Evolutionary conservation across 805 yeast species (phyloP).

Genomic region (Saccharomycopsis guyanensis): DNA sequence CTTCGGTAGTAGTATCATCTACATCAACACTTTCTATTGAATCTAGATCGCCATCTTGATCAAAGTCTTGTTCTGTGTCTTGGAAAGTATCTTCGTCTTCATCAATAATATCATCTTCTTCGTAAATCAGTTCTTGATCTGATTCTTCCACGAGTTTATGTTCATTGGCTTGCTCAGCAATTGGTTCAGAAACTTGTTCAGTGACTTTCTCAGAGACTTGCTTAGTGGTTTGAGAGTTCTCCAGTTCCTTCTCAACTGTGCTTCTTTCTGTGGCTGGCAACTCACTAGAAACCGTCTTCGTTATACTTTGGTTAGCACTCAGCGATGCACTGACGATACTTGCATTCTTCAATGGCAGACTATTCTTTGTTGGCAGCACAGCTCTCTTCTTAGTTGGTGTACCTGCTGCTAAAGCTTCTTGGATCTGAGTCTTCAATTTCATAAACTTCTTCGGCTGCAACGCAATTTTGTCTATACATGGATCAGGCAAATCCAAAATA

Average conservation of each 20-base stretch:
- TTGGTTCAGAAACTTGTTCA: too few relatives aligned
- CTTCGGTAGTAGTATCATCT: too few relatives aligned
- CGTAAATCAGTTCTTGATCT: not conserved
- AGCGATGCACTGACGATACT: not conserved
- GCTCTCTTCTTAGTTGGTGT: not conserved
- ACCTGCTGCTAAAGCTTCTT: constrained; percentile 1
- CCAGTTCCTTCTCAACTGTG: too few relatives aligned
- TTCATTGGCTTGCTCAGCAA: too few relatives aligned
- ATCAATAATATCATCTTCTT: too few relatives aligned
- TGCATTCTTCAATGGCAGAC: not conserved
- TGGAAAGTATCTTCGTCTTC: too few relatives aligned
- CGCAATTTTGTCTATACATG: constrained; percentile 47
- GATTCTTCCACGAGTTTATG: not conserved
- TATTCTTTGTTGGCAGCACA: not conserved
- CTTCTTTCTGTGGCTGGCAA: too few relatives aligned
- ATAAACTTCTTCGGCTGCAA: constrained; percentile 39
- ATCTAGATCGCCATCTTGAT: too few relatives aligned
- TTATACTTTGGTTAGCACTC: not conserved
- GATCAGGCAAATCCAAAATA: constrained; percentile 40
- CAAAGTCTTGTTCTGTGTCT: too few relatives aligned
- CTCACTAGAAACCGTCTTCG: not conserved
- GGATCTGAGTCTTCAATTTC: constrained; percentile 25
- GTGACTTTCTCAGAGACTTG: too few relatives aligned
- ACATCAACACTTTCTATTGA: too few relatives aligned
- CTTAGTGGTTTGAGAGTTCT: too few relatives aligned